Evolutionary conservation across 805 yeast genomes (phyloP).

Genomic region (Millerozyma acaciae): DNA sequence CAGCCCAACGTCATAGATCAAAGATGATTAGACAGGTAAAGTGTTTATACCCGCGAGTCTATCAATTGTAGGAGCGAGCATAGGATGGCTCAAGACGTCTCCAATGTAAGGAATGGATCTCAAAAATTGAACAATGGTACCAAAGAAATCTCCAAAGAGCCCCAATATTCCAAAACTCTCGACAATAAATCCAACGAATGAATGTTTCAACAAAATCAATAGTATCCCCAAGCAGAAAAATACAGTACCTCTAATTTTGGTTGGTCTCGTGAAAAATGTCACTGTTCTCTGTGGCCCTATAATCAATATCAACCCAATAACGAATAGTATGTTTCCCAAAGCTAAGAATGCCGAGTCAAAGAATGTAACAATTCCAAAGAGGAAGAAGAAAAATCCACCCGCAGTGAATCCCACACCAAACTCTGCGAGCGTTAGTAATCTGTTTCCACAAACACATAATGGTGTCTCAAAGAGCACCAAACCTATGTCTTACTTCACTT

Average conservation of each 20-base stretch:
- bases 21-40: constrained; percentile 34
- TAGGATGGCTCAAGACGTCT: constrained; percentile 75
- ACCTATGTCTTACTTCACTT: constrained; percentile 28
- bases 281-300: constrained; percentile 85
- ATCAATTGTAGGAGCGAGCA: constrained; percentile 65
- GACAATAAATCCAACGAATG: constrained; percentile 79
- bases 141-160: constrained; percentile 89
- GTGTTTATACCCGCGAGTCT: constrained; percentile 41
- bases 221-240: constrained; percentile 75
- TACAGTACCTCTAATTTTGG: constrained; percentile 80
- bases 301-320: constrained; percentile 78
- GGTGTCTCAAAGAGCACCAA: too few relatives aligned
- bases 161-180: constrained; percentile 89
- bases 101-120: constrained; percentile 88
- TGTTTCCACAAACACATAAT: not conserved
- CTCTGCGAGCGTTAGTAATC: constrained; percentile 45
- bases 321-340: constrained; percentile 76
- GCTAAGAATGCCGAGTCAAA: constrained; percentile 89
- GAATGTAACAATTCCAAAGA: constrained; percentile 77
- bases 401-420: constrained; percentile 92
- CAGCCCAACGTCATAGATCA: too few relatives aligned
- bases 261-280: constrained; percentile 80
- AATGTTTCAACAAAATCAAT: constrained; percentile 67
- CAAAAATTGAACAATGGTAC: constrained; percentile 80
- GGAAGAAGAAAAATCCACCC: constrained; percentile 72